Evolutionary conservation across 2,329 filamentous ascomycete genomes (phyloP).

Genomic region (Aspergillus sp.): DNA sequence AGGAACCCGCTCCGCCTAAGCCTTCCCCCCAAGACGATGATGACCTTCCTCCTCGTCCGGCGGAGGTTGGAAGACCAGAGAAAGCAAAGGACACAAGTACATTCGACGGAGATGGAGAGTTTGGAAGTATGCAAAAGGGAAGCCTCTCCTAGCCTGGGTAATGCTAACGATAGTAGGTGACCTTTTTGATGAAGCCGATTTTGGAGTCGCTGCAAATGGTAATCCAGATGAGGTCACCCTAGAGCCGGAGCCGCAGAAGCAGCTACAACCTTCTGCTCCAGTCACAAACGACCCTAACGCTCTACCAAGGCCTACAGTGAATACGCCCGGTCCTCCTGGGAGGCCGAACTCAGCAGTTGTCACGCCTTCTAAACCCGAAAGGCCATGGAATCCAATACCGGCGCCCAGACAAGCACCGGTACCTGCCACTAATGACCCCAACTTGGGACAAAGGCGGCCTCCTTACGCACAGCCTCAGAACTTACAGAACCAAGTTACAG

Average conservation of each 20-base stretch:
- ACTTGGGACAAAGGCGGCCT: constrained; percentile 10
- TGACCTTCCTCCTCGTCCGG: constrained; percentile 32
- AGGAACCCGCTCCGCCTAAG: constrained; percentile 38
- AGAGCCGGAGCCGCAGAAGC: constrained; percentile 25
- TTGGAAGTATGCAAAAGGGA: constrained; percentile 29
- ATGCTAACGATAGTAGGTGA: constrained; percentile 30
- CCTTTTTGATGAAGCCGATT: constrained; percentile 71
- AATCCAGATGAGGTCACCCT: constrained; percentile 71
- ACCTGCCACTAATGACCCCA: constrained; percentile 8
- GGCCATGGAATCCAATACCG: constrained; percentile 17
- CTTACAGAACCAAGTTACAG: constrained; percentile 11
- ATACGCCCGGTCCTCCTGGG: constrained; percentile 10
- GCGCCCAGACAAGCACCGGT: constrained; percentile 14
- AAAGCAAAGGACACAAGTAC: constrained; percentile 20
- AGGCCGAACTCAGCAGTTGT: constrained; percentile 19
- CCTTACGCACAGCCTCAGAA: constrained; percentile 12
- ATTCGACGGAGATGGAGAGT: constrained; percentile 36
- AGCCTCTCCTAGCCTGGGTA: not conserved
- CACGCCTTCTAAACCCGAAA: constrained; percentile 34
- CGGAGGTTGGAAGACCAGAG: constrained; percentile 20
- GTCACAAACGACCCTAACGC: constrained; percentile 12
- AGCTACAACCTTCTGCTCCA: constrained; percentile 20
- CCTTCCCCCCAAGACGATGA: constrained; percentile 42
- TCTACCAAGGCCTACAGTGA: constrained; percentile 14
- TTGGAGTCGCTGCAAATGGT: constrained; percentile 59